phyloP scores from a whole-genome alignment of 345 rosid species.

The Euphorbia peplus region DNA sequence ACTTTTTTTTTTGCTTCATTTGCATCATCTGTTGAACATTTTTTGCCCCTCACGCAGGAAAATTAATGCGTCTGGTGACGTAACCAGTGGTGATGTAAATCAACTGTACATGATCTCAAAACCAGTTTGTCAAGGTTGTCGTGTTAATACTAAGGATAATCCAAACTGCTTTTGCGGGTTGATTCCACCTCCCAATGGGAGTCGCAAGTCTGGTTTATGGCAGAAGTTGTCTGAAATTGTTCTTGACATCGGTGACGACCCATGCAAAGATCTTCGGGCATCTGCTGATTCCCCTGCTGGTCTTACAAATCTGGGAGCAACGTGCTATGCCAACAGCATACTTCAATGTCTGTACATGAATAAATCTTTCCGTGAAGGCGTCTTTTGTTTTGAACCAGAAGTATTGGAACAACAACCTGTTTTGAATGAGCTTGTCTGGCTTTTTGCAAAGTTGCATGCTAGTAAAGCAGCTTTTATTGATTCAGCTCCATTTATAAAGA shows the following conservation, averaged over 20 bases:
- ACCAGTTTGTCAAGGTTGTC: slow-evolving; percentile 92
- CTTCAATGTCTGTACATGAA: slow-evolving; percentile 93
- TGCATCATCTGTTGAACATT: slow-evolving; percentile 1
- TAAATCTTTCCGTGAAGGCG: slow-evolving; percentile 64
- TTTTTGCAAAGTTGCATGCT: slow-evolving; percentile 79
- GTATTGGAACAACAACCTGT: slow-evolving; percentile 71
- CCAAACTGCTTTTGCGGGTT: slow-evolving; percentile 94
- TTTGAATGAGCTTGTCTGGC: slow-evolving; percentile 79
- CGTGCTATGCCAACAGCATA: slow-evolving; percentile 97
- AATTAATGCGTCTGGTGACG: slow-evolving; percentile 59
- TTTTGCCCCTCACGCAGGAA: slow-evolving; percentile 44
- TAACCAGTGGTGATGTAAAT: slow-evolving; percentile 58
- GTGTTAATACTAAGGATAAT: slow-evolving; percentile 81
- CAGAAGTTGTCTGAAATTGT: slow-evolving; percentile 74
- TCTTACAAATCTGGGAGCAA: slow-evolving; percentile 87
- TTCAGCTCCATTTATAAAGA: slow-evolving; percentile 89
- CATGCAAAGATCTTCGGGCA: slow-evolving; percentile 57
- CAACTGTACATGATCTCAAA: slow-evolving; percentile 69
- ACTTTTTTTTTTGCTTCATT: slow-evolving; percentile 3
- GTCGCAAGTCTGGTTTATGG: slow-evolving; percentile 89
- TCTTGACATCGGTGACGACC: slow-evolving; percentile 70
- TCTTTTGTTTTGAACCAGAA: slow-evolving; percentile 79
- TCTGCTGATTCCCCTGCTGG: slow-evolving; percentile 79
- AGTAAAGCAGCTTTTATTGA: slow-evolving; percentile 81
- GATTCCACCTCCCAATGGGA: slow-evolving; percentile 75